phyloP scores from a whole-genome alignment of 768 basidiomycete species.

The Suillus subalutaceus region DNA sequence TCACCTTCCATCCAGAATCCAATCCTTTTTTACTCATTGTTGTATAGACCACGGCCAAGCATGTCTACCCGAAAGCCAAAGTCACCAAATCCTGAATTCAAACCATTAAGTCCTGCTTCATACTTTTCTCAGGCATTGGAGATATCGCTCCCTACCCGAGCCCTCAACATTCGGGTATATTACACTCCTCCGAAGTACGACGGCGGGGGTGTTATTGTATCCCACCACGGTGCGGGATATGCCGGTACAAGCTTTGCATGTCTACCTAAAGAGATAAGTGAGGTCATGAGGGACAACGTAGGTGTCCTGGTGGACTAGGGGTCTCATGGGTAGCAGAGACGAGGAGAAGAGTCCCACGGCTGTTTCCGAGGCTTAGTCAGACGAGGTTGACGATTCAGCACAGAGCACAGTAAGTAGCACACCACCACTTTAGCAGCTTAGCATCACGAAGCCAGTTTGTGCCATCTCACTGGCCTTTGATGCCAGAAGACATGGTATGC shows the following conservation, averaged over 20 bases:
- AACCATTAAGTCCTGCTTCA: slow-evolving; percentile 75
- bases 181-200: slow-evolving; percentile 67
- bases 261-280: slow-evolving; percentile 78
- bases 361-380: no score
- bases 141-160: slow-evolving; percentile 63
- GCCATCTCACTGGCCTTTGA: no score
- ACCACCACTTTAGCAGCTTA: no score
- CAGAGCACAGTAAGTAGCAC: no score
- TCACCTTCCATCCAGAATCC: slow-evolving; percentile 12
- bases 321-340: no score
- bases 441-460: no score
- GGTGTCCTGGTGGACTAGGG: no score
- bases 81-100: slow-evolving; percentile 60
- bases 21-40: slow-evolving; percentile 22
- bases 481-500: slow-evolving; percentile 84
- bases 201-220: slow-evolving; percentile 72
- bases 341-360: no score
- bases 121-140: slow-evolving; percentile 84
- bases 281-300: slow-evolving; percentile 64
- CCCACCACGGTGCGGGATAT: slow-evolving; percentile 96
- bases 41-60: slow-evolving; percentile 15
- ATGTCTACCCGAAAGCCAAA: slow-evolving; percentile 35
- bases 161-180: slow-evolving; percentile 78
- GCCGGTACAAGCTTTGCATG: slow-evolving; percentile 89
- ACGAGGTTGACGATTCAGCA: no score